Conservation (phyloP, 805 yeast species). For the Clavispora carvajalis region DNA sequence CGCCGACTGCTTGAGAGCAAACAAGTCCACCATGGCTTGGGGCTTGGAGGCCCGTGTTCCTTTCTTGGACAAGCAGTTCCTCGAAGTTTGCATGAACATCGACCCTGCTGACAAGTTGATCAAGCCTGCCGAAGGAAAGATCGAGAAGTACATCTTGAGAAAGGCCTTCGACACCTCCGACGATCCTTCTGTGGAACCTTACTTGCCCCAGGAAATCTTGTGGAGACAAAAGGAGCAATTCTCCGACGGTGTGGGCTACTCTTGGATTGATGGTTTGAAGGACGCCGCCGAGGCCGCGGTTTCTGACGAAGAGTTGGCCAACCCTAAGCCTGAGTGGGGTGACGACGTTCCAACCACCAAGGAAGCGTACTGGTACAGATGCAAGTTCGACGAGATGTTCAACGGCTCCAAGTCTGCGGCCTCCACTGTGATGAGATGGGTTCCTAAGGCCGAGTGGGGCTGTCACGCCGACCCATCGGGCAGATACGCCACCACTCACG, state of each 20-base stretch:
- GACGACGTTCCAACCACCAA: conserved; percentile 90
- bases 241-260: conserved; percentile 98
- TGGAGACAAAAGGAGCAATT: conserved; percentile 99
- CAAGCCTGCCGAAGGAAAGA: conserved; percentile 60
- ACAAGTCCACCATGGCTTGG: conserved; percentile 99
- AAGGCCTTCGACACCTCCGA: conserved; percentile 95
- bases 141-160: conserved; percentile 94
- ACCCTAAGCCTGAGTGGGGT: conserved; percentile 96
- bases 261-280: conserved; percentile 98
- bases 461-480: conserved; percentile 99
- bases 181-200: conserved; percentile 72
- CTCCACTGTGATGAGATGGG: conserved; percentile 97
- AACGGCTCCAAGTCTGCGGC: conserved; percentile 84
- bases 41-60: conserved; percentile 99
- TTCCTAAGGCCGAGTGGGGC: conserved; percentile 99
- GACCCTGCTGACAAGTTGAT: conserved; percentile 91
- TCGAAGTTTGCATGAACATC: conserved; percentile 90
- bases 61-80: conserved; percentile 90
- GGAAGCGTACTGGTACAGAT: conserved; percentile 99
- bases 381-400: conserved; percentile 91
- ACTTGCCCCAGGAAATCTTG: conserved; percentile 91
- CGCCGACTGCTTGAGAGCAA: conserved; percentile 97
- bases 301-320: conserved; percentile 83
- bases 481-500: conserved; percentile 90
- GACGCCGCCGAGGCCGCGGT: conserved; percentile 87